These are phyloP conservation scores for Cercis canadensis DNA, from an alignment of 306 rosid species.

Conservation along the genomic window DNA sequence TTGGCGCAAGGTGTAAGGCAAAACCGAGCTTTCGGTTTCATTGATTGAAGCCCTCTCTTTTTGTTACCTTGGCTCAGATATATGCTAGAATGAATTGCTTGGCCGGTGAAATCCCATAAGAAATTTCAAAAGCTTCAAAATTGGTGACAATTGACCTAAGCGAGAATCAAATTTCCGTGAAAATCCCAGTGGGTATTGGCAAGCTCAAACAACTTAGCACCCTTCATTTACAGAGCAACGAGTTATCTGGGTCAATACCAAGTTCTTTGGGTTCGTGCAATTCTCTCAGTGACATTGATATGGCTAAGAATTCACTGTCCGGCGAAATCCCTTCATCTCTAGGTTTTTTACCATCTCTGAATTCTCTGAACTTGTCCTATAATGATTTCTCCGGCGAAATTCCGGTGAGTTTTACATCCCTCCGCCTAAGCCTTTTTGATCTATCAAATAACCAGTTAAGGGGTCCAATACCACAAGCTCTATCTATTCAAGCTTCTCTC, in stretches of 20 bases:
- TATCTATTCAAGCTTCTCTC: constrained; percentile 68
- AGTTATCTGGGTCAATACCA: constrained; percentile 67
- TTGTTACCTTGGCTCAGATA: constrained; percentile 52
- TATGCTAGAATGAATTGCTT: constrained; percentile 54
- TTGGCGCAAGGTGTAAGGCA: too few relatives aligned
- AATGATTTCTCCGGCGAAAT: constrained; percentile 75
- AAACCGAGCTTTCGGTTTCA: too few relatives aligned
- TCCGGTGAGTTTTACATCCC: constrained; percentile 57
- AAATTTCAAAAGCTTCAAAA: constrained; percentile 61
- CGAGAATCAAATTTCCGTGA: constrained; percentile 61
- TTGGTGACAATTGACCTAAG: constrained; percentile 55
- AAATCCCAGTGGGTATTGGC: constrained; percentile 63
- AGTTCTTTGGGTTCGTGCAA: constrained; percentile 62
- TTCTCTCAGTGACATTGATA: constrained; percentile 55
- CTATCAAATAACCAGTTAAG: constrained; percentile 63
- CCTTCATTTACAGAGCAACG: constrained; percentile 62
- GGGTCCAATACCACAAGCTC: constrained; percentile 66
- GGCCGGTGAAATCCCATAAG: constrained; percentile 65
- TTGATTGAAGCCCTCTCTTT: too few relatives aligned
- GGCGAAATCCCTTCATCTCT: constrained; percentile 67
- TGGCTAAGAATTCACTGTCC: constrained; percentile 59
- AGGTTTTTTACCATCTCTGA: constrained; percentile 63
- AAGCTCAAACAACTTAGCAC: constrained; percentile 57
- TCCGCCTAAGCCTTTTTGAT: constrained; percentile 72
- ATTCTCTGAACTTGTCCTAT: constrained; percentile 64